Evolutionary conservation across 2,329 filamentous ascomycete species (phyloP).

Genomic region (Sphaerulina musiva): DNA sequence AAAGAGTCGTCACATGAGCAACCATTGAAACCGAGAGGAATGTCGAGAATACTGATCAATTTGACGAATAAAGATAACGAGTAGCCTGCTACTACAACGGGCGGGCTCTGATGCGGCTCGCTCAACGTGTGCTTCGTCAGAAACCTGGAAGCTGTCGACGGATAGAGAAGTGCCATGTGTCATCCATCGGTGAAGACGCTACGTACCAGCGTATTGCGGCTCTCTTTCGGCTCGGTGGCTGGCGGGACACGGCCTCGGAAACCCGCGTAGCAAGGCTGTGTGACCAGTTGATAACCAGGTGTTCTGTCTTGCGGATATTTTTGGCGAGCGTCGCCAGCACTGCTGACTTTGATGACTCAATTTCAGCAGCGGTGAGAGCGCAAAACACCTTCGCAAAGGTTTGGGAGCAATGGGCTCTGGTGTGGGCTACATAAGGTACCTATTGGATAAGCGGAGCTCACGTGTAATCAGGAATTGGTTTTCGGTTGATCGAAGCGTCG

Average conservation of each 20-base stretch:
- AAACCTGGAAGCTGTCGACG: slow-evolving; percentile 1
- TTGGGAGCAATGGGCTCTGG: not conserved
- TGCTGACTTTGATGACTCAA: slow-evolving; percentile 4
- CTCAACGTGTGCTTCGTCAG: slow-evolving; percentile 11
- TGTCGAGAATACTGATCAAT: not conserved
- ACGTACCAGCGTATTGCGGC: slow-evolving; percentile 4
- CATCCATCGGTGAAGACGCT: slow-evolving; percentile 3
- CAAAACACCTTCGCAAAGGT: not conserved
- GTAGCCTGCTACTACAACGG: not conserved
- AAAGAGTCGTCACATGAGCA: slow-evolving; percentile 15
- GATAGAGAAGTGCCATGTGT: slow-evolving; percentile 14
- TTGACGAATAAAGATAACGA: not conserved
- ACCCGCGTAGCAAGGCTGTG: slow-evolving; percentile 6
- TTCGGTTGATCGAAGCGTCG: not conserved
- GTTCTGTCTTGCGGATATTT: not conserved
- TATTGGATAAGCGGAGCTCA: not conserved
- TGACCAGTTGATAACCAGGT: slow-evolving; percentile 1
- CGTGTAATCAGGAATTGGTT: not conserved
- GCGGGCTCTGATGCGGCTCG: slow-evolving; percentile 4
- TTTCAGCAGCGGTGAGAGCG: slow-evolving; percentile 7
- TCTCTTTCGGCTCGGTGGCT: slow-evolving; percentile 11
- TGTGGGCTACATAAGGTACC: too few species aligned
- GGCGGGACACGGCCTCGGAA: slow-evolving; percentile 10
- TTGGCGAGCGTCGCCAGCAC: slow-evolving; percentile 5
- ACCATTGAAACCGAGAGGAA: not conserved